Evolutionary conservation across 352 stramenopile genomes (phyloP).

Genomic region (Pythium aristosporum): DNA sequence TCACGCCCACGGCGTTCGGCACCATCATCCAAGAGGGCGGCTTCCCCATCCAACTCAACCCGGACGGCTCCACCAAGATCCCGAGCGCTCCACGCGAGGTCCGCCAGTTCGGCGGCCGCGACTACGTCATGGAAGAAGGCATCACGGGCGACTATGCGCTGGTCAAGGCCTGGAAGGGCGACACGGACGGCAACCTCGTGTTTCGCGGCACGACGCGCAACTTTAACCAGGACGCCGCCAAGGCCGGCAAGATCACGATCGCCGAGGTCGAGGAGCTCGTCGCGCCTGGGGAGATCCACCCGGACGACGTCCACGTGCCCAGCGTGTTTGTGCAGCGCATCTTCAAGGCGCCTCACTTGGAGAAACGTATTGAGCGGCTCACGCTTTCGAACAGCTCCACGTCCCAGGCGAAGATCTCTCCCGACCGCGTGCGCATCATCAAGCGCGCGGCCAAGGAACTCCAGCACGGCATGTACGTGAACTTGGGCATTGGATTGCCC

Average conservation of each 20-base stretch:
- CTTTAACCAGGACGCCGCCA: slow-evolving; percentile 95
- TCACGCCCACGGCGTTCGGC: slow-evolving; percentile 93
- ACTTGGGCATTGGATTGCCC: slow-evolving; percentile 95
- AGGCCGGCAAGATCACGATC: slow-evolving; percentile 92
- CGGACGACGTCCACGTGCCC: slow-evolving; percentile 94
- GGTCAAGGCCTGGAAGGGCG: slow-evolving; percentile 96
- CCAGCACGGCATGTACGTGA: slow-evolving; percentile 97
- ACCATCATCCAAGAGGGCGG: slow-evolving; percentile 89
- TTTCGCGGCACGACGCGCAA: slow-evolving; percentile 96
- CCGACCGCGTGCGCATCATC: slow-evolving; percentile 91
- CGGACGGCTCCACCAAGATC: slow-evolving; percentile 68
- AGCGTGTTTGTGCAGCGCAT: slow-evolving; percentile 96
- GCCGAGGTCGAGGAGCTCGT: slow-evolving; percentile 96
- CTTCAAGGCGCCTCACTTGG: slow-evolving; percentile 86
- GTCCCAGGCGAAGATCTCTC: slow-evolving; percentile 63
- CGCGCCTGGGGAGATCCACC: slow-evolving; percentile 90
- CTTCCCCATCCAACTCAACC: slow-evolving; percentile 76
- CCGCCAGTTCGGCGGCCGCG: slow-evolving; percentile 77
- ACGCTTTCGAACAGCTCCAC: slow-evolving; percentile 78
- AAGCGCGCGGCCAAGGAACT: slow-evolving; percentile 88
- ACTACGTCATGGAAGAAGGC: slow-evolving; percentile 96
- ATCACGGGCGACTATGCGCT: slow-evolving; percentile 93
- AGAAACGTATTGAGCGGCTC: slow-evolving; percentile 95
- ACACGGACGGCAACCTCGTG: slow-evolving; percentile 95
- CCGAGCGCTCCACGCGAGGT: slow-evolving; percentile 67